Evolutionary conservation across 495 filamentous ascomycete species (phyloP), one percentile per base, ranked within the genome.

Genomic region (Penicillium egyptiacum): DNA sequence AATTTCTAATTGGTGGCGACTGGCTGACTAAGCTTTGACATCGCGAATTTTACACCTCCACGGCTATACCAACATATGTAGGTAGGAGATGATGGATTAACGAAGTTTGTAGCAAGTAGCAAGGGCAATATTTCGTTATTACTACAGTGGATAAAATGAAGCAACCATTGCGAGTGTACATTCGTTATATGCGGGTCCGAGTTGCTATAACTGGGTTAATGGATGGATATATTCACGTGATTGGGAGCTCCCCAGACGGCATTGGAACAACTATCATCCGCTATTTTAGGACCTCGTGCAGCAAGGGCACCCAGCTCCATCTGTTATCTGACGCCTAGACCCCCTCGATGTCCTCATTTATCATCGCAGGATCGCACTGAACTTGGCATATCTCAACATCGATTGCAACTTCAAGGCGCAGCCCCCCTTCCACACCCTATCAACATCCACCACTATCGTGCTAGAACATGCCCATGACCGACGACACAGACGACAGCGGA

Each of bases 401-500:
- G 5, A 11, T 25, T 17, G 10, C 16, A 26, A 11, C 4, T 17
- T 25, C 16, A 23, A 37, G 4, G 22, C 45, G 5, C 25, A 5
- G 3, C 5, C 0, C 7, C 30, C 46, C 6, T 8, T 30, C 4
- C n/a, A 5, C 30, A 19, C 3, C 47, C 19, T 16, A 35, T 7
- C n/a, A 50, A 23, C 47, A 50, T 19, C 17, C 12, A 23, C 17
- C 11, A 25, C 17, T 22, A 25, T 41, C 23, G 22, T 40, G 37
- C 56, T 33, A 52, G 51, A 62, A 58, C 51, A 68, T 68, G 61
- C 55, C 67, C 10, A 62, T 66, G 65, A 70, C 67, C 19, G 76
- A 77, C 39, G 70, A 70, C 45, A 69, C 72, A 43, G 74, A 78
- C 45, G 72, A 77, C 54, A 67, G 71, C 31, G 76, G 76, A 41